A percentile compares a stretch with the other conserved stretches of the same genome.
These are phyloP conservation scores for Calonectria crousiana DNA, from an alignment of 2,329 filamentous ascomycete genomes.

Conservation along the genomic window DNA sequence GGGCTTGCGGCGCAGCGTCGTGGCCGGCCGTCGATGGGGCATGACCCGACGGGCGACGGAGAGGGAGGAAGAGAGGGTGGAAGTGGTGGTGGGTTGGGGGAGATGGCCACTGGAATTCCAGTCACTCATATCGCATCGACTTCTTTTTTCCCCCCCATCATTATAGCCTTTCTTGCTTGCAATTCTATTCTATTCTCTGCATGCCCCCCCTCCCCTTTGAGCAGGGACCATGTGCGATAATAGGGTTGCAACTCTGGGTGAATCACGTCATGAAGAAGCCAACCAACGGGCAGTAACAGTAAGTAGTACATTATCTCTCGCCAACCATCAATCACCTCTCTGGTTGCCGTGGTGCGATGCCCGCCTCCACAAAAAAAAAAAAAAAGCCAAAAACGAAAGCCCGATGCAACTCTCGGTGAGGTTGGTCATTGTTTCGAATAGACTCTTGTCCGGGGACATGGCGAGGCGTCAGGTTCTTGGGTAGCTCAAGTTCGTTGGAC, in stretches of 20 bases:
- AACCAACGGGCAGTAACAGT: not conserved
- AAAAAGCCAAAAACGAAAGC: not conserved
- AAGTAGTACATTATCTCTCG: not conserved
- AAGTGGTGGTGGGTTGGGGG: slow-evolving; percentile 39
- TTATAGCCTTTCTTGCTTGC: slow-evolving; percentile 9
- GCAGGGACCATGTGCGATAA: not conserved
- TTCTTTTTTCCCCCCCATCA: not conserved
- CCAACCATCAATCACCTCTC: not conserved
- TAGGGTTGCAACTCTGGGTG: not conserved
- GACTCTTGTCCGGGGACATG: not conserved
- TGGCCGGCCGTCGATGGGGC: not conserved
- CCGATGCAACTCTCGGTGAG: not conserved
- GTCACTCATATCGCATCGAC: slow-evolving; percentile 11
- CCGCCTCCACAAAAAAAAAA: too few species aligned
- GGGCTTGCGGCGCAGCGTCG: slow-evolving; percentile 30
- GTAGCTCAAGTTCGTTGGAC: not conserved
- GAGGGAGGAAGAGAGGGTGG: not conserved
- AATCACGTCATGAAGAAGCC: slow-evolving; percentile 1
- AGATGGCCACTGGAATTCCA: slow-evolving; percentile 38
- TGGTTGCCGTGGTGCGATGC: not conserved
- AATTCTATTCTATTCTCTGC: not conserved
- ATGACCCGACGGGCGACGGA: slow-evolving; percentile 19
- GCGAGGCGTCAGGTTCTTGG: not conserved
- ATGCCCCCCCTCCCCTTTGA: too few species aligned
- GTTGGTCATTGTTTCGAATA: not conserved